Evolutionary conservation across 805 yeast species (phyloP).

Genomic region (Lachancea waltii): DNA sequence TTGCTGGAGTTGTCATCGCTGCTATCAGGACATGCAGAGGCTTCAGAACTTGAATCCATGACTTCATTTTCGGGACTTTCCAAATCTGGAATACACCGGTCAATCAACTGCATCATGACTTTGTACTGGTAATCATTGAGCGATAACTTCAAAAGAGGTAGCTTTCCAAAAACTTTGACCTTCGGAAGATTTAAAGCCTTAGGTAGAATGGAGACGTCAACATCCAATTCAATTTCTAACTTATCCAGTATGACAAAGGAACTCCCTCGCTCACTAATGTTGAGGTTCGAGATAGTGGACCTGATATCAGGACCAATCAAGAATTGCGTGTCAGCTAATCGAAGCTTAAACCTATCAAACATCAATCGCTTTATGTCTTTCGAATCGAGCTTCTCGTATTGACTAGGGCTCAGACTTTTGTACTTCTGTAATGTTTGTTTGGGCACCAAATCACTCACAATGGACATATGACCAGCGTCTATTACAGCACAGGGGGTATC

Average conservation of each 20-base stretch:
- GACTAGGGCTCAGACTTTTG: constrained; percentile 55
- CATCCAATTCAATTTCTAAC: constrained; percentile 60
- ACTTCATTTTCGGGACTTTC: constrained; percentile 29
- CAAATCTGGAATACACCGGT: constrained; percentile 54
- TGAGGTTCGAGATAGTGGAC: constrained; percentile 69
- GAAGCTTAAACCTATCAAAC: constrained; percentile 82
- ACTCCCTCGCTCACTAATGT: constrained; percentile 34
- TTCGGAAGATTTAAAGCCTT: constrained; percentile 67
- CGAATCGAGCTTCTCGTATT: constrained; percentile 54
- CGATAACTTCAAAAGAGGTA: constrained; percentile 65
- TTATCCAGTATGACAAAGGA: constrained; percentile 64
- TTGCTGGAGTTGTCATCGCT: constrained; percentile 11
- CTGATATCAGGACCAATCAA: constrained; percentile 78
- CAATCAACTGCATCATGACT: constrained; percentile 71
- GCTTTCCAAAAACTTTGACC: constrained; percentile 65
- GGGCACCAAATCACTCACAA: constrained; percentile 73
- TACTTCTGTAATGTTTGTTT: constrained; percentile 60
- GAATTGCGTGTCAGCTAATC: constrained; percentile 79
- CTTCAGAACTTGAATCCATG: background rate
- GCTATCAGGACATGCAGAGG: constrained; percentile 8
- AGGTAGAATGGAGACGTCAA: constrained; percentile 84
- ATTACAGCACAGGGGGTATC: constrained; percentile 83
- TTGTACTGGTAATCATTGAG: constrained; percentile 88
- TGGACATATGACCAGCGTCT: constrained; percentile 93
- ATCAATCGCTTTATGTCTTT: constrained; percentile 60